These are phyloP conservation scores for Penicillium samsonianum DNA, from an alignment of 495 filamentous ascomycete species.

Conservation along the genomic window DNA sequence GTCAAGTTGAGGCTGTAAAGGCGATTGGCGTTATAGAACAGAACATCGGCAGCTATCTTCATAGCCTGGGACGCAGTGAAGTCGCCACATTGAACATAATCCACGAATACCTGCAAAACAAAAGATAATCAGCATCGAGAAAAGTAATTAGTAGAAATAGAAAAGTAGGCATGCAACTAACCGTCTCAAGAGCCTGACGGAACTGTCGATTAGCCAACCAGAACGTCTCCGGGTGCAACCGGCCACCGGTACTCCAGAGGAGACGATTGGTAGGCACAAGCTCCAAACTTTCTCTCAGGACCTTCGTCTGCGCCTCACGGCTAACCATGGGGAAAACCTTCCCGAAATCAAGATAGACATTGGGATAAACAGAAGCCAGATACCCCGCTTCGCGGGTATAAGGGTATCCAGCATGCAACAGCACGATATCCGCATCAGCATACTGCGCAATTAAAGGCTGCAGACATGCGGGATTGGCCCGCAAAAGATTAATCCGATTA, in stretches of 20 bases:
- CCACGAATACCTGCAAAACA: conserved; percentile 54
- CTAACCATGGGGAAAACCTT: conserved; percentile 85
- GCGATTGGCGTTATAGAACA: conserved; percentile 71
- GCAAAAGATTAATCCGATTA: conserved; percentile 71
- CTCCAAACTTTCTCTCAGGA: conserved; percentile 75
- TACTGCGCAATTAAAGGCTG: conserved; percentile 72
- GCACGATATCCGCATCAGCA: conserved; percentile 69
- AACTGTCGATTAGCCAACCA: conserved; percentile 77
- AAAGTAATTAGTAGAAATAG: neutral
- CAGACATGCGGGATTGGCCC: conserved; percentile 74
- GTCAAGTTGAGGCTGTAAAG: conserved; percentile 56
- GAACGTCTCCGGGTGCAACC: conserved; percentile 82
- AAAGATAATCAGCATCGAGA: neutral
- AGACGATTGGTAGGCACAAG: conserved; percentile 75
- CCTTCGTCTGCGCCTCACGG: conserved; percentile 72
- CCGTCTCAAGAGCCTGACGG: conserved; percentile 69
- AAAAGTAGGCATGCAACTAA: conserved; percentile 25
- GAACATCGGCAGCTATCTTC: conserved; percentile 57
- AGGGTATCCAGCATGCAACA: conserved; percentile 83
- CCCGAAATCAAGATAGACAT: conserved; percentile 84
- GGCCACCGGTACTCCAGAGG: conserved; percentile 83
- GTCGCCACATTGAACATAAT: conserved; percentile 61
- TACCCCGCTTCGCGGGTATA: conserved; percentile 84
- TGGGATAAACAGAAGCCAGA: conserved; percentile 74
- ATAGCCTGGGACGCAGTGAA: conserved; percentile 59